Evolutionary conservation across 371 early-diverging fungal genomes (phyloP).

Genomic region (Gilbertella persicaria): DNA sequence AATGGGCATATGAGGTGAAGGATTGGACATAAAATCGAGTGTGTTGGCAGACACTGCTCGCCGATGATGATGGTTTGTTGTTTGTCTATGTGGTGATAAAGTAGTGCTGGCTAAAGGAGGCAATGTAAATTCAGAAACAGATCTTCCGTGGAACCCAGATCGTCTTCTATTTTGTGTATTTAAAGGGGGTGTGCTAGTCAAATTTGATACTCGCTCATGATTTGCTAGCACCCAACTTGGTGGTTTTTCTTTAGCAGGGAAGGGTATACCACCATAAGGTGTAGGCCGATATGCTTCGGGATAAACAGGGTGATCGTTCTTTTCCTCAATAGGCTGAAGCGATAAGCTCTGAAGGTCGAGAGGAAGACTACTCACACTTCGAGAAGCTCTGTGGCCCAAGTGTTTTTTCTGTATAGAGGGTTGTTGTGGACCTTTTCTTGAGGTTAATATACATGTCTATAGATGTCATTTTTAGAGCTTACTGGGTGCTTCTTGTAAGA

Average conservation of each 20-base stretch:
- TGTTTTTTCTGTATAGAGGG: slow-evolving; percentile 6
- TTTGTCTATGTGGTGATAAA: slow-evolving; percentile 14
- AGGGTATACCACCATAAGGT: slow-evolving; percentile 14
- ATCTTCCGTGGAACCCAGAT: slow-evolving; percentile 19
- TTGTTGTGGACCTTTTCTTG: neutral
- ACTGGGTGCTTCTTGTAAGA: slow-evolving; percentile 24
- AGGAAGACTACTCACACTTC: slow-evolving; percentile 27
- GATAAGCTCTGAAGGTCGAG: slow-evolving; percentile 24
- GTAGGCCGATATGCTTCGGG: slow-evolving; percentile 5
- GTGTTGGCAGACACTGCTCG: slow-evolving; percentile 28
- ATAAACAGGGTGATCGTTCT: neutral
- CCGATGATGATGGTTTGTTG: slow-evolving; percentile 16
- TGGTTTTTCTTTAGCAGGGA: slow-evolving; percentile 10
- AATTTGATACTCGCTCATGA: slow-evolving; percentile 14
- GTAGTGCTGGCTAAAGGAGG: slow-evolving; percentile 10
- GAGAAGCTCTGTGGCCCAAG: slow-evolving; percentile 13
- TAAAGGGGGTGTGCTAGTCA: slow-evolving; percentile 1
- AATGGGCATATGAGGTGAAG: slow-evolving; percentile 1
- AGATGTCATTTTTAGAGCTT: neutral
- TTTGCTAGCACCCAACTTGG: slow-evolving; percentile 25
- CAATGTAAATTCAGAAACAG: slow-evolving; percentile 24
- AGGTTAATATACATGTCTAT: neutral
- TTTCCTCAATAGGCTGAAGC: slow-evolving; percentile 16
- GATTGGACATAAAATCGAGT: slow-evolving; percentile 20
- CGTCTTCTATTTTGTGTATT: slow-evolving; percentile 19